Conservation (phyloP, 2,329 filamentous ascomycete species). For the Aspergillus sp. region DNA sequence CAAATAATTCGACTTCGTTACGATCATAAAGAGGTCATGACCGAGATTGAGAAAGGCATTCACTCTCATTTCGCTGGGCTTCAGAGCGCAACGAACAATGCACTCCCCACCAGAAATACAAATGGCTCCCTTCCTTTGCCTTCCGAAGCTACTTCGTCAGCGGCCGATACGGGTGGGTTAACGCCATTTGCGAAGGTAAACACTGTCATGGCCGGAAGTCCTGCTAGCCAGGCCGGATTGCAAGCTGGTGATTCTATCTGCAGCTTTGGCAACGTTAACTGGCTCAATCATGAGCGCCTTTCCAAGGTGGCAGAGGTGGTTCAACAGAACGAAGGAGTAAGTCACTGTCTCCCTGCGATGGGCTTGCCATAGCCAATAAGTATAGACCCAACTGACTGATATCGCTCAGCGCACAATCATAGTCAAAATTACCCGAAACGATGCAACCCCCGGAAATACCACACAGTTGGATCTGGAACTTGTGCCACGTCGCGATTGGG, state of each 20-base stretch:
- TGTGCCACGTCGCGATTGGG: conserved; percentile 79
- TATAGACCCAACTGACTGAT: not conserved
- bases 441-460: conserved; percentile 44
- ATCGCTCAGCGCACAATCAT: conserved; percentile 62
- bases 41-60: conserved; percentile 76
- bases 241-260: conserved; percentile 77
- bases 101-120: conserved; percentile 26
- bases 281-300: conserved; percentile 80
- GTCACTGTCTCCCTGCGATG: conserved; percentile 29
- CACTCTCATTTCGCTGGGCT: conserved; percentile 84
- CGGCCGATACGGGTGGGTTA: conserved; percentile 46
- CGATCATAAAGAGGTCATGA: conserved; percentile 90
- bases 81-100: conserved; percentile 51
- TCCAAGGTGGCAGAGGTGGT: conserved; percentile 86
- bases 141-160: conserved; percentile 22
- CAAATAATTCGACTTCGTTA: conserved; percentile 88
- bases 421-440: conserved; percentile 63
- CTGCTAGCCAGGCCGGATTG: conserved; percentile 79
- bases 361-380: not conserved
- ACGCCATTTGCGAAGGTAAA: conserved; percentile 86
- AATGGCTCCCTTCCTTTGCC: conserved; percentile 25
- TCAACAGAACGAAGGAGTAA: conserved; percentile 83
- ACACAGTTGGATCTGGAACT: conserved; percentile 68
- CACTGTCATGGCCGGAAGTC: conserved; percentile 72
- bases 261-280: conserved; percentile 81